These are phyloP conservation scores for Leishmania lainsoni DNA, from an alignment of 208 protist species.

Conservation along the genomic window DNA sequence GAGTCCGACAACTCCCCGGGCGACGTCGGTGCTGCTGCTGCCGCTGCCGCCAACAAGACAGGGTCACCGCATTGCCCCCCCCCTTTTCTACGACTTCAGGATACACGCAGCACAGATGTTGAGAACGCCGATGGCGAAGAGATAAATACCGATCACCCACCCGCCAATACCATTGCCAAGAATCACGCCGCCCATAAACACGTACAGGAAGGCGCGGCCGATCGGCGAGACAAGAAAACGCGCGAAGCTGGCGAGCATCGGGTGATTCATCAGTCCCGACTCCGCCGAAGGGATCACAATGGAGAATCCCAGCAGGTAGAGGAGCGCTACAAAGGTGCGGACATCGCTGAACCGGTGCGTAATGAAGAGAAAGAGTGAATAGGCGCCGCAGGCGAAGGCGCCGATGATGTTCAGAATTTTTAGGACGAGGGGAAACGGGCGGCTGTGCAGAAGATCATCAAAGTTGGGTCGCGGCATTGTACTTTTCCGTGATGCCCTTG, in stretches of 20 bases:
- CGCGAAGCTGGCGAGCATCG: slow-evolving; percentile 40
- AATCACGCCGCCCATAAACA: slow-evolving; percentile 78
- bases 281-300: slow-evolving; percentile 67
- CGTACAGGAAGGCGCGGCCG: slow-evolving; percentile 67
- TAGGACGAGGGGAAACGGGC: slow-evolving; percentile 40
- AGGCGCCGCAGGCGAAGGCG: slow-evolving; percentile 58
- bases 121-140: slow-evolving; percentile 57
- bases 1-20: neutral
- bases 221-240: slow-evolving; percentile 57
- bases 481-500: neutral
- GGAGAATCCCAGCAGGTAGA: slow-evolving; percentile 60
- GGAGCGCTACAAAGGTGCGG: slow-evolving; percentile 43
- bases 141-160: slow-evolving; percentile 63
- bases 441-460: slow-evolving; percentile 27
- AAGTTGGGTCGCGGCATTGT: slow-evolving; percentile 2
- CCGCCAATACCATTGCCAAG: slow-evolving; percentile 50
- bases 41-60: neutral
- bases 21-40: neutral
- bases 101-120: slow-evolving; percentile 48
- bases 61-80: neutral
- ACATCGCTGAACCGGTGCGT: slow-evolving; percentile 14
- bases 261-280: slow-evolving; percentile 54
- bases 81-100: neutral
- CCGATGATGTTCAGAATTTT: slow-evolving; percentile 52
- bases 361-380: slow-evolving; percentile 61